Evolutionary conservation across 208 protist genomes (phyloP), one percentile per base, ranked within the genome.

Genomic region (Trypanosoma congolense): DNA sequence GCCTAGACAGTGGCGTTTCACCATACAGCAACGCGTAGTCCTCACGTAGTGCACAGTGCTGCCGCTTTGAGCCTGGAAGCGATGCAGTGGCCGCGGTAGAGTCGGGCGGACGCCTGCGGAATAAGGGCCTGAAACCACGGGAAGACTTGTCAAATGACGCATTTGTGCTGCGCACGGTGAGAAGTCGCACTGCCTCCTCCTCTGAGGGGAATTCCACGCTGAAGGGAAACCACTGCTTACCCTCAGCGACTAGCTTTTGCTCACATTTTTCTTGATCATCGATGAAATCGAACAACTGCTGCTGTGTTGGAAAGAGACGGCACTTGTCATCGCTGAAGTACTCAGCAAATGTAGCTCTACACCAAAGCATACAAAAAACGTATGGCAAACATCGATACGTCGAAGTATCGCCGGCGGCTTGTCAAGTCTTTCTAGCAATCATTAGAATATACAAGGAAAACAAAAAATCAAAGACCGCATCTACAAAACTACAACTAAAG

Each of bases 351-450:
- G 73, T 83, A n/a, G 65, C 61, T 33, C 83, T 89, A 56, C 80
- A 90, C 82, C 81, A 93, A 25, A 93, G 43, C 77, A 89, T 90
- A 25, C n/a, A n/a, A n/a, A n/a, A n/a, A n/a, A n/a, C n/a, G n/a
- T n/a, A n/a, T n/a, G n/a, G n/a, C n/a, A n/a, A n/a, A n/a, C n/a
- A n/a, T n/a, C n/a, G n/a, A n/a, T n/a, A n/a, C n/a, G n/a, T n/a
- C n/a, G n/a, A n/a, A n/a, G n/a, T n/a, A n/a, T n/a, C n/a, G n/a
- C n/a, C n/a, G n/a, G n/a, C n/a, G n/a, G n/a, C n/a, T n/a, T n/a
- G n/a, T n/a, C n/a, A n/a, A n/a, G n/a, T n/a, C n/a, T n/a, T n/a
- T n/a, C n/a, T n/a, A n/a, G n/a, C n/a, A n/a, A n/a, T n/a, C n/a
- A n/a, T n/a, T n/a, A n/a, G n/a, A n/a, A n/a, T n/a, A n/a, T n/a